A percentile compares a stretch with the other conserved stretches of the same genome.
phyloP scores from a whole-genome alignment of 169 alveolate species.

The Amoebophrya sp. region DNA sequence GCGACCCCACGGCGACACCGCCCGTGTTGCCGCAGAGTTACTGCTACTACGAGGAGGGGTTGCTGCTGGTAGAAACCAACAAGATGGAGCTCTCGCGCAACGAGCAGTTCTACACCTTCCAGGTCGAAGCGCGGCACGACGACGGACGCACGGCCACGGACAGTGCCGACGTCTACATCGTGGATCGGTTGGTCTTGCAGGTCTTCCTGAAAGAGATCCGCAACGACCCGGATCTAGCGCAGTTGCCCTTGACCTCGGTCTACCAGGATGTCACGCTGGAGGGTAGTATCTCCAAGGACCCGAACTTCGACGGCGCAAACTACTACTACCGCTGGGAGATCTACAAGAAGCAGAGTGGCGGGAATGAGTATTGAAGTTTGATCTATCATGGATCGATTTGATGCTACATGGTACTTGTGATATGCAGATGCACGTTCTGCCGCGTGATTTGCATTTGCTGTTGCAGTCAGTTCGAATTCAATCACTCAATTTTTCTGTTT shows the following conservation, averaged over 20 bases:
- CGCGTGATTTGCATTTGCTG: too few relatives aligned
- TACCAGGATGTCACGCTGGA: constrained; percentile 4
- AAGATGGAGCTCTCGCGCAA: not conserved
- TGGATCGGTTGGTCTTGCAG: not conserved
- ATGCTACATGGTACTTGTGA: too few relatives aligned
- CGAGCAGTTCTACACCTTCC: constrained; percentile 2
- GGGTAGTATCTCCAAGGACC: constrained; percentile 4
- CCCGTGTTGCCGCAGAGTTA: constrained; percentile 5
- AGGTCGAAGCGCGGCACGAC: not conserved
- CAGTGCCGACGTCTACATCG: constrained; percentile 9
- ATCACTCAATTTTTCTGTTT: not conserved
- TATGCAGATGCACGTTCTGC: too few relatives aligned
- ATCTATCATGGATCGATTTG: too few relatives aligned
- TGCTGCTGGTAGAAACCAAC: not conserved
- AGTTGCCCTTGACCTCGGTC: not conserved
- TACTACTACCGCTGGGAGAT: not conserved
- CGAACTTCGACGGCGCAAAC: not conserved
- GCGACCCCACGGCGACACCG: not conserved
- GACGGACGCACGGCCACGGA: not conserved
- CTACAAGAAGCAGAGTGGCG: not conserved
- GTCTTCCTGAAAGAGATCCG: constrained; percentile 18
- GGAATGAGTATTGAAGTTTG: not conserved
- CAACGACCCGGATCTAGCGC: not conserved
- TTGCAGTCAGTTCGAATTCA: too few relatives aligned
- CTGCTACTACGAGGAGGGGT: constrained; percentile 1